A percentile compares a stretch with the other conserved stretches of the same genome.
Evolutionary conservation across 208 protist genomes (phyloP).

Genomic region (Crithidia bombi): DNA sequence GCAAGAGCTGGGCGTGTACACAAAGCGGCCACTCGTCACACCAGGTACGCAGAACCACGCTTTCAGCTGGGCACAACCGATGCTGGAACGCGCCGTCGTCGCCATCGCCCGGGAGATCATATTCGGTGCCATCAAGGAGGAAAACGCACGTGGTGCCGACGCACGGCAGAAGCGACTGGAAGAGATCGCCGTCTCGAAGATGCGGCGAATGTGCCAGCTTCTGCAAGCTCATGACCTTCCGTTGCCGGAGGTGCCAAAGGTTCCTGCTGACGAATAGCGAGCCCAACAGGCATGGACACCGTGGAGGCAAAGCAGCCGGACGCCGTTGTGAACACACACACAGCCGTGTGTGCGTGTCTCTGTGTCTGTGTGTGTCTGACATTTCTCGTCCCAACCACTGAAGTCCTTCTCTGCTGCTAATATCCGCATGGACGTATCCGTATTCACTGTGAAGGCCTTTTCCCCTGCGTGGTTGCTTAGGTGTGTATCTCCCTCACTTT

Average conservation of each 20-base stretch:
- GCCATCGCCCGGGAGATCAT: conserved; percentile 62
- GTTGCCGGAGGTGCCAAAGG: conserved; percentile 51
- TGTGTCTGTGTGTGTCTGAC: too few relatives aligned
- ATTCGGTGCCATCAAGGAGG: conserved; percentile 40
- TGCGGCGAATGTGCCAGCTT: conserved; percentile 73
- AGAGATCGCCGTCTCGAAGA: conserved; percentile 42
- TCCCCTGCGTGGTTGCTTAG: too few relatives aligned
- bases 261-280: conserved; percentile 2
- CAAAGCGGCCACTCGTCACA: conserved; percentile 56
- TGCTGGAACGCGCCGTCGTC: conserved; percentile 61
- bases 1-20: conserved; percentile 58
- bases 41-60: conserved; percentile 71
- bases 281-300: not conserved
- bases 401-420: too few relatives aligned
- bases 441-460: too few relatives aligned
- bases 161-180: conserved; percentile 35
- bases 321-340: too few relatives aligned
- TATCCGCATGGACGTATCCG: too few relatives aligned
- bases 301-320: too few relatives aligned
- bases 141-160: conserved; percentile 29
- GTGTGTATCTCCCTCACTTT: too few relatives aligned
- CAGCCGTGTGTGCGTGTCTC: too few relatives aligned
- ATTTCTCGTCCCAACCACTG: too few relatives aligned
- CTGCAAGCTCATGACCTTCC: conserved; percentile 58
- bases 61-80: conserved; percentile 74